Base-by-base conservation (phyloP, 371 early-diverging fungal genomes). In the Dichotomocladium elegans region DNA sequence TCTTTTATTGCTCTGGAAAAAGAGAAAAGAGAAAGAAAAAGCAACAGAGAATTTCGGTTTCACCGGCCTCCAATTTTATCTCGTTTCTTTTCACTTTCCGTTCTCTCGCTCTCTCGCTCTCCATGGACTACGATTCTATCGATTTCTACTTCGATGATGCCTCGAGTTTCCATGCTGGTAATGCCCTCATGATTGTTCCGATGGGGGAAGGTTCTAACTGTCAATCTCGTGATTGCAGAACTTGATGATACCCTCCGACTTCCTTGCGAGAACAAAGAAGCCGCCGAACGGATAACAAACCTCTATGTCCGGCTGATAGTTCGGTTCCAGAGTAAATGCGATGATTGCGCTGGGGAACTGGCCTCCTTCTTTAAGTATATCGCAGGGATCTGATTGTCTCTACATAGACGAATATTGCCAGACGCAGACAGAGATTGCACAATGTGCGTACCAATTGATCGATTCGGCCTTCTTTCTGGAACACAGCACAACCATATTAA, bases 401-500 rank as follows among this genome's bases (percentile, higher is more conserved):
- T 19, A 22, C 41, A n/a, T 60, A 82, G 83, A 80, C 29, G 79
- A 82, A 24, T 85, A 77, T 51, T 41, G 81, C 31, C 67, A 75
- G 25, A 63, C 67, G 6, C 47, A 58, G 1, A 58, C 68, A 6
- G 84, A 85, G 35, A 62, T 85, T 41, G 72, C 75, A 12, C 69
- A 70, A 31, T 74, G 81, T 35, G 79, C 82, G 28, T 87, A 85
- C 58, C 77, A 81, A 44, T 64, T 88, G 47, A 68, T 87, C 35
- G 87, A 86, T 52, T 84, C 87, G 24, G 65, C 75, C 19, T 51
- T 85, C 25, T 88, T 81, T 58, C 72, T 77, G 29, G 79, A 82
- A 55, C 82, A 80, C 62, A 73, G 76, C 4, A 72, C 81, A 7
- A 62, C 74, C 29, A 82, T 86, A 19, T 63, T 79, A 19, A 66